Percentiles rank a stretch among this genome's conserved stretches.
These are phyloP conservation scores for Linderniella brevidens DNA, from an alignment of 257 asterid species.

Conservation along the genomic window DNA sequence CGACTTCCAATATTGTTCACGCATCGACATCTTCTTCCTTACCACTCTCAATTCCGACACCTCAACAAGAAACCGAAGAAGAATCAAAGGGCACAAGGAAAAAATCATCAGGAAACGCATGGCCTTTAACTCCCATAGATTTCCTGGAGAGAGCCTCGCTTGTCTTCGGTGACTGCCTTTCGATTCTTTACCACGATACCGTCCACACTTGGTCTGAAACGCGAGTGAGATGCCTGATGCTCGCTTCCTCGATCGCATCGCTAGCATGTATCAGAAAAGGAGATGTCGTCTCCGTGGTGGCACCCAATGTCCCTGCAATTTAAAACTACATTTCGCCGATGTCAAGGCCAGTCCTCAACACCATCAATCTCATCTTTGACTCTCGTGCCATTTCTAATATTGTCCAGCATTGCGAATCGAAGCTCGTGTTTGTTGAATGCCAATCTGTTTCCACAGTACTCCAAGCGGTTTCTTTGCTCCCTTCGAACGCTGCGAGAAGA, in stretches of 20 bases:
- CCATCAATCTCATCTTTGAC: constrained; percentile 11
- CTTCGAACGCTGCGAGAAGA: not conserved
- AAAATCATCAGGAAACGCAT: too few relatives aligned
- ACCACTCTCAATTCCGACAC: too few relatives aligned
- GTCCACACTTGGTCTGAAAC: constrained; percentile 12
- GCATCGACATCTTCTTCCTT: too few relatives aligned
- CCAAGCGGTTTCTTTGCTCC: not conserved
- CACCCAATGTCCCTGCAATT: constrained; percentile 16
- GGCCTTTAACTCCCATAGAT: constrained; percentile 7
- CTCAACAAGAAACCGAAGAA: too few relatives aligned
- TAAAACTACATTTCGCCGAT: constrained; percentile 17
- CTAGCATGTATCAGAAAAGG: constrained; percentile 10
- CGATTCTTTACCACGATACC: constrained; percentile 1
- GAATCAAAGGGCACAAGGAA: too few relatives aligned
- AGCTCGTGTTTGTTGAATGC: constrained; percentile 17
- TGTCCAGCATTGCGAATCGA: constrained; percentile 12
- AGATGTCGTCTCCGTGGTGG: constrained; percentile 16
- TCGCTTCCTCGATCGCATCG: constrained; percentile 12
- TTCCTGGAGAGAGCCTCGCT: constrained; percentile 13
- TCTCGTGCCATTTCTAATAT: constrained; percentile 7
- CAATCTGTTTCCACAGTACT: constrained; percentile 2
- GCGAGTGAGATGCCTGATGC: constrained; percentile 5
- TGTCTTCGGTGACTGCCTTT: constrained; percentile 9
- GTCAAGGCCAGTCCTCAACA: constrained; percentile 12
- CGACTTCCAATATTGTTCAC: too few relatives aligned